Percentiles rank a stretch among this genome's conserved stretches.
Conservation (phyloP, 129 eudicot genomes). For the Arctium lappa region DNA sequence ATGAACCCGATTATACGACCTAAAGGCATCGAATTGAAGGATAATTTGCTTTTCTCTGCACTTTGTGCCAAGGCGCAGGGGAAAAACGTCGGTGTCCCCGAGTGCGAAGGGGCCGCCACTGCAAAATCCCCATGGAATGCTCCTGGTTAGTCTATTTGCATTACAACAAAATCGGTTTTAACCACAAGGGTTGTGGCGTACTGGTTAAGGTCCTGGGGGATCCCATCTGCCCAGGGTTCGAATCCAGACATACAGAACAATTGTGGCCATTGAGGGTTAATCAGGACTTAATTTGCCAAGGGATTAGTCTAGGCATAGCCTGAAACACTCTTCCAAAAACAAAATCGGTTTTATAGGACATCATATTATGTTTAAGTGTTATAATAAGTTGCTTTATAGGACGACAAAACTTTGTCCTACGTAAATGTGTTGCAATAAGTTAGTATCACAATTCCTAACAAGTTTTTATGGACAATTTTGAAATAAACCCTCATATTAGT, state of each 20-base stretch:
- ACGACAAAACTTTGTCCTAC: background rate
- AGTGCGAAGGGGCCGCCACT: slow-evolving; percentile 89
- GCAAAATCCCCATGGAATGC: slow-evolving; percentile 96
- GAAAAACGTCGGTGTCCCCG: slow-evolving; percentile 83
- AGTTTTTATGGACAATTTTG: background rate
- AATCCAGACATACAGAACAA: no score
- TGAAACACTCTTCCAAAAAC: background rate
- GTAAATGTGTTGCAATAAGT: background rate
- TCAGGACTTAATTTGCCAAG: no score
- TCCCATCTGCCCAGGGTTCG: no score
- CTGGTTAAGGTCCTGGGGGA: no score
- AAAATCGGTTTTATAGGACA: background rate
- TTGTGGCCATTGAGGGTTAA: no score
- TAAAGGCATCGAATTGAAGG: slow-evolving; percentile 82
- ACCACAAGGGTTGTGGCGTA: no score
- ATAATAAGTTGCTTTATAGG: background rate
- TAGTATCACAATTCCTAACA: background rate
- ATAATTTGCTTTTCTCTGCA: slow-evolving; percentile 73
- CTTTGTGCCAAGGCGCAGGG: slow-evolving; percentile 76
- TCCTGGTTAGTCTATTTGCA: slow-evolving; percentile 43
- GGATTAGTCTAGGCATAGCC: no score
- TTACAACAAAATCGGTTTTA: background rate
- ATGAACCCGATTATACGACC: slow-evolving; percentile 75
- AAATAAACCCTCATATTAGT: background rate
- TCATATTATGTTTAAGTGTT: background rate